phyloP scores from a whole-genome alignment of 352 stramenopile genomes.

The Achlya hypogyna region DNA sequence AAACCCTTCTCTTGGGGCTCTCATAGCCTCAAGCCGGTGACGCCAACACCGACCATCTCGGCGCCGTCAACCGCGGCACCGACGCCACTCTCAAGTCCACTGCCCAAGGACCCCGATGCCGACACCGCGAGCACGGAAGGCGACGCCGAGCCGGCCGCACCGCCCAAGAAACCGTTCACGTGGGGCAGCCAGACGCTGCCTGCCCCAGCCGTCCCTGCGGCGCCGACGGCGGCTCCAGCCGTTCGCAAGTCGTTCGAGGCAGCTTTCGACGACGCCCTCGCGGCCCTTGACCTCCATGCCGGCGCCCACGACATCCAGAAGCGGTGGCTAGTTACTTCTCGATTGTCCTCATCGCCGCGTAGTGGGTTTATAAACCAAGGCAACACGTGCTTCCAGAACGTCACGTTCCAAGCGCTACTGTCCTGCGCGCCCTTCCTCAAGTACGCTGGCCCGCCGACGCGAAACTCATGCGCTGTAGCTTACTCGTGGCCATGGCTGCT shows the following conservation, averaged over 20 bases:
- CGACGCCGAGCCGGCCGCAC: constrained; percentile 19
- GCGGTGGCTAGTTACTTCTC: constrained; percentile 26
- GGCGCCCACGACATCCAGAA: constrained; percentile 77
- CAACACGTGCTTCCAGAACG: constrained; percentile 86
- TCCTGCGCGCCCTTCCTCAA: constrained; percentile 73
- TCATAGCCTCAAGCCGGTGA: not conserved
- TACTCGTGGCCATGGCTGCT: constrained; percentile 59
- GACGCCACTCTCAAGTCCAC: not conserved
- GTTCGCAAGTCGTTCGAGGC: constrained; percentile 43
- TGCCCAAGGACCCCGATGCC: not conserved
- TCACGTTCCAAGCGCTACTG: constrained; percentile 76
- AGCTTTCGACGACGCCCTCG: constrained; percentile 54
- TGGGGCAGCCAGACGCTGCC: not conserved
- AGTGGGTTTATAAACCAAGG: constrained; percentile 76
- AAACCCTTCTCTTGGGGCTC: not conserved
- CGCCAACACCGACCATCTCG: no score
- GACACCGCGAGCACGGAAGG: constrained; percentile 19
- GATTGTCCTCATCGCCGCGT: not conserved
- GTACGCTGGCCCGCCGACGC: constrained; percentile 23
- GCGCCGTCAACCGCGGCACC: no score
- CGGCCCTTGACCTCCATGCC: constrained; percentile 41
- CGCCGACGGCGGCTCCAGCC: constrained; percentile 7
- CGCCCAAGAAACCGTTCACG: constrained; percentile 21
- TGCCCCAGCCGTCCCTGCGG: not conserved
- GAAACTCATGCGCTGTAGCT: constrained; percentile 24